Base-by-base conservation (phyloP, 495 filamentous ascomycete species). In the Talaromyces trachyspermus region DNA sequence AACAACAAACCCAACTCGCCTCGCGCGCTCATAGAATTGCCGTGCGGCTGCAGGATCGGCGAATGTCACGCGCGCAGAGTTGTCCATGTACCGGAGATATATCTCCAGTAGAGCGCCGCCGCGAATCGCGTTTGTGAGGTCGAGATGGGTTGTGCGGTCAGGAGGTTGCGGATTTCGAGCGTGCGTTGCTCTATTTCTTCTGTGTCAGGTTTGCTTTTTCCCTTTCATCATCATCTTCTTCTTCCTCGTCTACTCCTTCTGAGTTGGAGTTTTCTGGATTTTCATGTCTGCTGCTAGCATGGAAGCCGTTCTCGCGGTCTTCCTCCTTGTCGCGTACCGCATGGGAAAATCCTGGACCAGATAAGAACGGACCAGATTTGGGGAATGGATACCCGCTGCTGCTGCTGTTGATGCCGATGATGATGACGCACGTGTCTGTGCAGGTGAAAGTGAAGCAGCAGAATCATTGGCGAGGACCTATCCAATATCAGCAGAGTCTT, bases 81-180 rank as follows among this genome's bases (percentile, higher is more conserved):
- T 77, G 36, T 88, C 83, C 30, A 76, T 59, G n/a, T 64, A 59
- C 26, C 82, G 73, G 33, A 89, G 55, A 53, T 78, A 85, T 29
- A 89, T 68, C 54, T 89, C 82, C 6, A 89, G 57, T 5, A 94
- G 59, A 53, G 75, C 67, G 0, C 88, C 88, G 5, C 88, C 86
- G 32, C 80, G 75, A 17, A 91, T 67, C 29, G 72, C 69, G n/a
- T 71, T 69, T 2, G 78, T 70, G 45, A 91, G 71, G 51, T 91
- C 86, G 36, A 68, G 68, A 51, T 88, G 80, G 1, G 78, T 83
- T 32, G 72, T 72, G 1, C 68, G 69, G n/a, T 85, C 78, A 1
- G 81, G 71, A 91, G 71, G 45, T 81, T 80, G 39, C 67, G 65
- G 24, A 88, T 66, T 26, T 78, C 61, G 18, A 91, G 49, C 0